Evolutionary conservation across 176 grass and related monocot genomes (phyloP).

Genomic region (Carex scoparia): DNA sequence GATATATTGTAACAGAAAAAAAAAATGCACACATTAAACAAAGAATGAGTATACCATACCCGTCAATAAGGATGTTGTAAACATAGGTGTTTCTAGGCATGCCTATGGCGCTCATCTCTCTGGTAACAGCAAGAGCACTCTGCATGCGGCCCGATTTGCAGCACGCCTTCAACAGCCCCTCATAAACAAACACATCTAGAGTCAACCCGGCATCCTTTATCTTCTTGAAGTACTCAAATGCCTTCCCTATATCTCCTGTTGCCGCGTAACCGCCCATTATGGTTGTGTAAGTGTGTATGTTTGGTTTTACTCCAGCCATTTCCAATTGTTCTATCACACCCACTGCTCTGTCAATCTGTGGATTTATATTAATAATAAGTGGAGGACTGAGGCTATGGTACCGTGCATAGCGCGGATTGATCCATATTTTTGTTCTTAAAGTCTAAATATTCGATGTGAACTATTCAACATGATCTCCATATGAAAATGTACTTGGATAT

Average conservation of each 20-base stretch:
- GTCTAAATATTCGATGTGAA: too few species aligned
- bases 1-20: slow-evolving; percentile 10
- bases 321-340: slow-evolving; percentile 78
- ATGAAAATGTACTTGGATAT: too few species aligned
- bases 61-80: slow-evolving; percentile 94
- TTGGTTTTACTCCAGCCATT: slow-evolving; percentile 57
- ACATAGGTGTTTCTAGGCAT: slow-evolving; percentile 88
- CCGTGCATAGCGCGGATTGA: too few species aligned
- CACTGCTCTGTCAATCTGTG: slow-evolving; percentile 69
- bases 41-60: slow-evolving; percentile 42
- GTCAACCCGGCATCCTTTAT: slow-evolving; percentile 77
- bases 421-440: too few species aligned
- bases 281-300: slow-evolving; percentile 78
- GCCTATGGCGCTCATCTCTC: slow-evolving; percentile 75
- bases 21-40: slow-evolving; percentile 15
- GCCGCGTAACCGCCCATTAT: slow-evolving; percentile 91
- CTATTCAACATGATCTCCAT: too few species aligned
- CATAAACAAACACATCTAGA: slow-evolving; percentile 86
- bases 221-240: slow-evolving; percentile 91
- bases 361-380: slow-evolving; percentile 19
- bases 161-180: slow-evolving; percentile 81
- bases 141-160: slow-evolving; percentile 99
- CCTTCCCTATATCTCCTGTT: slow-evolving; percentile 70
- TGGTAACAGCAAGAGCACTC: slow-evolving; percentile 79
- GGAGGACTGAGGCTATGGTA: too few species aligned